phyloP scores from a whole-genome alignment of 352 stramenopile species.

The Globisporangium yorkense region DNA sequence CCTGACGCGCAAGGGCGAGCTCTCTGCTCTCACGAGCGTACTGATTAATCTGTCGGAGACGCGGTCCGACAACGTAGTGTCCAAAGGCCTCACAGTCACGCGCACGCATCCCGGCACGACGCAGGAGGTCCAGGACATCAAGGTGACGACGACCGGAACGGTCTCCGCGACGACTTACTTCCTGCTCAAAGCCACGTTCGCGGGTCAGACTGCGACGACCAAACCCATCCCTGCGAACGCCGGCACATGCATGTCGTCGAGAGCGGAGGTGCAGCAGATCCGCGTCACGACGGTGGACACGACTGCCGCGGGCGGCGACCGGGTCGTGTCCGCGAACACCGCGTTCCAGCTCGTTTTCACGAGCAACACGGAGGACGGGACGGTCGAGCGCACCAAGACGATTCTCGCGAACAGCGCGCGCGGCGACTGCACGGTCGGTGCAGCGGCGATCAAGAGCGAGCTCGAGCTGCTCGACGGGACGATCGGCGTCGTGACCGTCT shows the following conservation, averaged over 20 bases:
- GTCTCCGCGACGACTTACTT: constrained; percentile 40
- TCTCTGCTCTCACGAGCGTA: constrained; percentile 28
- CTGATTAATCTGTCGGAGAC: constrained; percentile 41
- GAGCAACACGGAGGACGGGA: constrained; percentile 42
- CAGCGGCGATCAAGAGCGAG: constrained; percentile 37
- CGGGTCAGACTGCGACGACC: constrained; percentile 49
- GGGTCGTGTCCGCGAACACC: constrained; percentile 79
- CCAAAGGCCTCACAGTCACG: constrained; percentile 43
- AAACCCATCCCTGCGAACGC: constrained; percentile 79
- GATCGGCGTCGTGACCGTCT: constrained; percentile 42
- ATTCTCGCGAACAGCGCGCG: constrained; percentile 79
- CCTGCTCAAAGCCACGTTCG: constrained; percentile 36
- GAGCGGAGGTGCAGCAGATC: constrained; percentile 88
- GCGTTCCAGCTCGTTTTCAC: constrained; percentile 88
- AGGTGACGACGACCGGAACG: constrained; percentile 39
- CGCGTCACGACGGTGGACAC: constrained; percentile 87
- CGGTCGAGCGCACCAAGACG: constrained; percentile 52
- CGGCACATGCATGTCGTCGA: constrained; percentile 53
- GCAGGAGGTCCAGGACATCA: constrained; percentile 63
- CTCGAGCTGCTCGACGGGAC: constrained; percentile 39
- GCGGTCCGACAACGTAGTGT: constrained; percentile 34
- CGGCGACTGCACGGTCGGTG: constrained; percentile 79
- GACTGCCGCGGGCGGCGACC: constrained; percentile 84
- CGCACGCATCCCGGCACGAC: constrained; percentile 36
- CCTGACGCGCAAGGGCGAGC: constrained; percentile 52